Evolutionary conservation across 768 basidiomycete genomes (phyloP).

Genomic region (Russula sp.): DNA sequence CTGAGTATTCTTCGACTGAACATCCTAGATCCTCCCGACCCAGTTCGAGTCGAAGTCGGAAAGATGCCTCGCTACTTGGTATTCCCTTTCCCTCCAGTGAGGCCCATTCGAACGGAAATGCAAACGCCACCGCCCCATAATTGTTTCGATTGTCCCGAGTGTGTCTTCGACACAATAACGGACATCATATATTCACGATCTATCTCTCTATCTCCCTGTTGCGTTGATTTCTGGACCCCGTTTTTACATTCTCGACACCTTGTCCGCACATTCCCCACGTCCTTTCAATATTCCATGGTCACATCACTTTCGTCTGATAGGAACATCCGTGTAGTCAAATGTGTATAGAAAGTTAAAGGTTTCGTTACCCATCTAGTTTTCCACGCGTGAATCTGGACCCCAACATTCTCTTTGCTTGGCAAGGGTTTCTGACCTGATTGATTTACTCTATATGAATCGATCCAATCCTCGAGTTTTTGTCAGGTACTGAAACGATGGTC

Average conservation of each 20-base stretch:
- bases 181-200: conserved; percentile 23
- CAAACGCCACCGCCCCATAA: conserved; percentile 19
- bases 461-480: background rate
- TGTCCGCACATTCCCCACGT: conserved; percentile 20
- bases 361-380: conserved; percentile 23
- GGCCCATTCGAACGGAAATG: conserved; percentile 16
- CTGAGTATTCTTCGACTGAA: conserved; percentile 18
- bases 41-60: conserved; percentile 37
- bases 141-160: conserved; percentile 18
- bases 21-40: conserved; percentile 34
- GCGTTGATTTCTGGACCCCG: conserved; percentile 11
- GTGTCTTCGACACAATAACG: conserved; percentile 13
- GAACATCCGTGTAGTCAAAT: conserved; percentile 21
- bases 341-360: conserved; percentile 25
- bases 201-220: conserved; percentile 21
- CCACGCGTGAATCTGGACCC: conserved; percentile 17
- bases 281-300: conserved; percentile 16
- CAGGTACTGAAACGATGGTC: background rate
- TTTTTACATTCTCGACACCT: conserved; percentile 12
- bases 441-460: conserved; percentile 10
- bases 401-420: background rate
- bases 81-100: conserved; percentile 6
- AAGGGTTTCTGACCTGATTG: background rate
- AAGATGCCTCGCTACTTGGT: conserved; percentile 25
- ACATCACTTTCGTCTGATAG: conserved; percentile 17